Base-by-base conservation (phyloP, 2,329 filamentous ascomycete genomes). In the Exophiala bonariae region DNA sequence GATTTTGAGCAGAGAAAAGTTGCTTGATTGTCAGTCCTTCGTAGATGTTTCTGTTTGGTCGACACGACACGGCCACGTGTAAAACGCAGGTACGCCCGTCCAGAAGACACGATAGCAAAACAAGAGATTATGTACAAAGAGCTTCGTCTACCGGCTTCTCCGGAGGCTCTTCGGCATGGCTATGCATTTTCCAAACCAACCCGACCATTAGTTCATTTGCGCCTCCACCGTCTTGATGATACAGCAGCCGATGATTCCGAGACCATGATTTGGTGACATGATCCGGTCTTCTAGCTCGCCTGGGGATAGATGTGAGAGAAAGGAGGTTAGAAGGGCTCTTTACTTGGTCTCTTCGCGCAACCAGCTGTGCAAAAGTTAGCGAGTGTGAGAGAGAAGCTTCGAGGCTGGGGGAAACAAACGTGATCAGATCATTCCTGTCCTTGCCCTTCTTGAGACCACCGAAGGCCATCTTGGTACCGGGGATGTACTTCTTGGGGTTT, bases 401-500 rank as follows among this genome's bases (percentile, higher is more conserved):
- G 16, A 26, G 11, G 11, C 11, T 26, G 23, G 36, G 19, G 33
- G 30, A 36, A 55, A 82, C 86, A 66, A 87, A 92, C 86, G 89
- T 90, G 83, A 99, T 96, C 66, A 99, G 81, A 76, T 99, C 92
- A 74, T 97, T 96, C 74, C 93, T 84, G 80, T 97, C 93, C 88
- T 97, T 97, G 70, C 84, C 83, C 89, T 99, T 99, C 91, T 99
- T 99, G 70, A 99, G 83, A 74, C 93, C 93, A 78, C 93, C 93
- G 72, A 97, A 99, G 66, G 93, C 93, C 93, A 99, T 99, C 89
- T 97, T 99, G 79, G 93, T 99, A 64, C 93, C 93, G 63, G 93
- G 93, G 60, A 99, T 96, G 85, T 91, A 99, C 83, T 97, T 97
- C 87, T 99, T 99, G 78, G 93, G 93, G 87, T 97, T 97, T 84